Base-by-base conservation (phyloP, 2,329 filamentous ascomycete genomes). In the Cladophialophora psammophila region DNA sequence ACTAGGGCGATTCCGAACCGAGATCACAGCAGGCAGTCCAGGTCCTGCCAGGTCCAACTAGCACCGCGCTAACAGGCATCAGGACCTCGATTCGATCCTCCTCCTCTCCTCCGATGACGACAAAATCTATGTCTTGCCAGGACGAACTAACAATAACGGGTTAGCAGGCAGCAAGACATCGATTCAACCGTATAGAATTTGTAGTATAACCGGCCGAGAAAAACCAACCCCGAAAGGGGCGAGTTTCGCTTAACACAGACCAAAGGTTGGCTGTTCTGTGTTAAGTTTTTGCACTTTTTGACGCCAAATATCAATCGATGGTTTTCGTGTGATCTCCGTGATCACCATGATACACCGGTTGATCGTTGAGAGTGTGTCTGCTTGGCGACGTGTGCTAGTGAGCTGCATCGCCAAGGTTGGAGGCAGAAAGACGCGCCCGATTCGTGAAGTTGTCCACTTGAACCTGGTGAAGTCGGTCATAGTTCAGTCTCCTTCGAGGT, bases 401-500 rank as follows among this genome's bases (percentile, higher is more conserved):
- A 26, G 10, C 1, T 20, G 45, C 45, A 9, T 12, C 45, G 18
- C 45, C 45, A 50, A 50, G 18, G 45, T 10, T 26, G 5, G 6
- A 26, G 20, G 45, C 10, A 50, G 9, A 9, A 13, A 50, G 9
- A 26, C 8, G 18, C 7, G 26, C 13, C 45, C 12, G 6, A 26
- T 13, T 1, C 10, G 8, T 26, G 40, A 42, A 20, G 18, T 50
- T 50, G 18, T 50, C 10, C 10, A 18, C 45, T 26, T 26, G 18
- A 20, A 5, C 18, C 4, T 50, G 6, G 6, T 10, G 20, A 50
- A 12, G 20, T 50, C 45, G 12, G 26, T 50, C 45, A 26, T n/a
- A 5, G 32, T 38, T 63, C 52, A 67, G 20, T 55, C 63, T 62
- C 58, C 55, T 18, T 54, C 57, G 1, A 72, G 34, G 50, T 71